These are phyloP conservation scores for Calonectria leucothoes DNA, from an alignment of 2,329 filamentous ascomycete genomes.

Conservation along the genomic window DNA sequence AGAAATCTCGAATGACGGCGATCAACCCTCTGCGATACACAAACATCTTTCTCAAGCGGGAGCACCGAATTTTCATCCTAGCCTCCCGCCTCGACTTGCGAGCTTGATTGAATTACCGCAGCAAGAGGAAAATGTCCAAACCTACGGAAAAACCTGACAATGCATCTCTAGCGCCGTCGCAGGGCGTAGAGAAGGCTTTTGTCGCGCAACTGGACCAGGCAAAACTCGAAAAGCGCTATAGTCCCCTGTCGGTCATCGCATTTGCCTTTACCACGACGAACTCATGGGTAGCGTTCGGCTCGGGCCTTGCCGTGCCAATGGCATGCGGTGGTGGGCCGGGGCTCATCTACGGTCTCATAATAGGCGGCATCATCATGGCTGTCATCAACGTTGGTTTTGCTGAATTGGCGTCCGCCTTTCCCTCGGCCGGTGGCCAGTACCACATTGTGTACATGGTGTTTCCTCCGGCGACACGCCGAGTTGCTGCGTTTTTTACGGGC, in stretches of 20 bases:
- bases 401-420: constrained; percentile 40
- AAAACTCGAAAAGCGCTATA: constrained; percentile 38
- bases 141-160: not conserved
- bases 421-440: constrained; percentile 41
- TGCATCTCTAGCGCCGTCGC: constrained; percentile 30
- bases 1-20: constrained; percentile 24
- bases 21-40: constrained; percentile 25
- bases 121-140: not conserved
- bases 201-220: constrained; percentile 21
- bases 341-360: constrained; percentile 40
- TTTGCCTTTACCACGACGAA: constrained; percentile 43
- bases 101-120: not conserved
- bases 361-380: constrained; percentile 35
- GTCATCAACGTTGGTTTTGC: constrained; percentile 40
- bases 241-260: constrained; percentile 39
- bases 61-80: constrained; percentile 27
- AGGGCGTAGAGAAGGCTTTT: constrained; percentile 28
- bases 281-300: constrained; percentile 42
- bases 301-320: constrained; percentile 37
- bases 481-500: constrained; percentile 38
- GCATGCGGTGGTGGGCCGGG: constrained; percentile 40
- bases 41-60: constrained; percentile 26
- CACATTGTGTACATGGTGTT: constrained; percentile 43
- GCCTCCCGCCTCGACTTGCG: constrained; percentile 26
- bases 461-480: constrained; percentile 33